Conservation (phyloP, 495 filamentous ascomycete genomes). For the Mytilinidion resinicola region DNA sequence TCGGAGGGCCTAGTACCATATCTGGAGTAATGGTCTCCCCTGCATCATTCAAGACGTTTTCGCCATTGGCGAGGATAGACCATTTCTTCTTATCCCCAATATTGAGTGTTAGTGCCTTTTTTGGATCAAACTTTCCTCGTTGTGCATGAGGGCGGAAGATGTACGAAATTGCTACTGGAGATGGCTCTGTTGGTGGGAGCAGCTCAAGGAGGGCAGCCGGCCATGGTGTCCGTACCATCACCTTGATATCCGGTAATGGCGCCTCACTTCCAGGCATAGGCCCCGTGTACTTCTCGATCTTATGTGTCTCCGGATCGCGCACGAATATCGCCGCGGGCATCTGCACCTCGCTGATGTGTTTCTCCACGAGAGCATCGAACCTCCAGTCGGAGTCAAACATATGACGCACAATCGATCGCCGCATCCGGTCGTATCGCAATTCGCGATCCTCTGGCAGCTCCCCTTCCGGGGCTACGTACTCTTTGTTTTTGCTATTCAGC, state of each 20-base stretch:
- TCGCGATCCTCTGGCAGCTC: constrained; percentile 27
- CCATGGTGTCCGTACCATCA: constrained; percentile 76
- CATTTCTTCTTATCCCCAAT: constrained; percentile 51
- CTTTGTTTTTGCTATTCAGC: constrained; percentile 15
- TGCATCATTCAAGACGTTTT: constrained; percentile 47
- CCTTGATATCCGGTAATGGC: constrained; percentile 57
- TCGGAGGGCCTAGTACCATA: constrained; percentile 56
- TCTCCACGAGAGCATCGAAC: constrained; percentile 60
- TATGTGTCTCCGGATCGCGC: constrained; percentile 56
- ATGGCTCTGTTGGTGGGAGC: constrained; percentile 61
- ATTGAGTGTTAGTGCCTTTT: constrained; percentile 54
- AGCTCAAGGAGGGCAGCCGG: constrained; percentile 58
- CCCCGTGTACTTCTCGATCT: constrained; percentile 59
- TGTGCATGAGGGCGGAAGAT: constrained; percentile 67
- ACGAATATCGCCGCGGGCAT: constrained; percentile 65
- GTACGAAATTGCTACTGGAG: constrained; percentile 69
- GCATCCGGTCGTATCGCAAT: constrained; percentile 44
- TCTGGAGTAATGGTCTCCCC: constrained; percentile 56
- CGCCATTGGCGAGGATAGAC: constrained; percentile 43
- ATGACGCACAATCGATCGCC: constrained; percentile 55
- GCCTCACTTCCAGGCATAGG: constrained; percentile 49
- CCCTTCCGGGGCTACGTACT: constrained; percentile 5
- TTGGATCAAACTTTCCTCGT: constrained; percentile 70
- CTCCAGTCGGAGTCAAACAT: constrained; percentile 82
- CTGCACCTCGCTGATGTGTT: constrained; percentile 55